phyloP scores from a whole-genome alignment of 805 yeast species.

The Starmerella tilneyi region DNA sequence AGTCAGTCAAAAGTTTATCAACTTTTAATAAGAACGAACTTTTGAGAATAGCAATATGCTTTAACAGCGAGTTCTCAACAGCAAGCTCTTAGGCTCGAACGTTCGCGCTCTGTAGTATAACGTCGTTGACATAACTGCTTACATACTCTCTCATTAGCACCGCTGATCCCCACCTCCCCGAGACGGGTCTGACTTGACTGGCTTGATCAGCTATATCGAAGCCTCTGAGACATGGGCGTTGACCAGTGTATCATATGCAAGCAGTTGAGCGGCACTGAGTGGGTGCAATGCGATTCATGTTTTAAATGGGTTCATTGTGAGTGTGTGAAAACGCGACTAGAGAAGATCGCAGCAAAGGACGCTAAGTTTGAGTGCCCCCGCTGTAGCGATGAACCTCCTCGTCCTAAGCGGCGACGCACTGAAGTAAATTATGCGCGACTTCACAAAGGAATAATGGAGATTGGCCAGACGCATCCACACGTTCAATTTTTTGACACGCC shows the following conservation, averaged over 20 bases:
- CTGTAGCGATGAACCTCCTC: constrained; percentile 36
- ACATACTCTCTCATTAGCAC: too few species aligned
- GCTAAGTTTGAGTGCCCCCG: constrained; percentile 42
- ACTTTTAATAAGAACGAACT: too few species aligned
- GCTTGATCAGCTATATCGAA: too few species aligned
- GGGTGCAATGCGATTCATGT: constrained; percentile 54
- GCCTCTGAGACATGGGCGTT: not conserved
- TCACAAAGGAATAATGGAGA: constrained; percentile 45
- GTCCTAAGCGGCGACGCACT: constrained; percentile 43
- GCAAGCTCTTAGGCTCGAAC: too few species aligned
- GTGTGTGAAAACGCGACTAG: constrained; percentile 37
- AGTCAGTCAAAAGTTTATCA: too few species aligned
- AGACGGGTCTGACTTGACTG: too few species aligned
- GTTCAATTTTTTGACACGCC: constrained; percentile 12
- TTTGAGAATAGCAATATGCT: too few species aligned
- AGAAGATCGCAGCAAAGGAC: constrained; percentile 33
- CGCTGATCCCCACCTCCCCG: too few species aligned
- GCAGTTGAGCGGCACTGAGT: constrained; percentile 24
- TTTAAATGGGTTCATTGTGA: constrained; percentile 44
- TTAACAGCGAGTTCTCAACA: too few species aligned
- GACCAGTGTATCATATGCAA: constrained; percentile 8
- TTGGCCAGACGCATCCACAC: constrained; percentile 18
- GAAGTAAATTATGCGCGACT: constrained; percentile 69
- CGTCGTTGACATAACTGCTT: too few species aligned
- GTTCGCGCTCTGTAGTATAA: too few species aligned